phyloP scores from a whole-genome alignment of 2,329 filamentous ascomycete species.

The Neofusicoccum cordaticola region DNA sequence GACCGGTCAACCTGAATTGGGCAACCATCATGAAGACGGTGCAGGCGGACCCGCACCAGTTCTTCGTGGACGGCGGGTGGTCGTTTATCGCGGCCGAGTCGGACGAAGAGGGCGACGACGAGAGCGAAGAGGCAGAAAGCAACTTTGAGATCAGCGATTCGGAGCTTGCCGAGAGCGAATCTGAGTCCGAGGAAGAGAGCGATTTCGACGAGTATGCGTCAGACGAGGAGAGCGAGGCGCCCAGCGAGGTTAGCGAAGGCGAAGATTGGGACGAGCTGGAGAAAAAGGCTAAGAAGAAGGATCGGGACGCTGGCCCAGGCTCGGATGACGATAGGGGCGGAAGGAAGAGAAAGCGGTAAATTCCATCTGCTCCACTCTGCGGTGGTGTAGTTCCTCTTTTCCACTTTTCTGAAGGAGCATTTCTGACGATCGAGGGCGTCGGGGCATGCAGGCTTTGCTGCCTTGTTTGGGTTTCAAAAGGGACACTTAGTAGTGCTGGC shows the following conservation, averaged over 20 bases:
- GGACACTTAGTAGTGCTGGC: neutral
- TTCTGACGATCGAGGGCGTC: slow-evolving; percentile 1
- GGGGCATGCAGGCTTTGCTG: neutral
- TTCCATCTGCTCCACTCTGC: neutral
- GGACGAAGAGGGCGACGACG: slow-evolving; percentile 74
- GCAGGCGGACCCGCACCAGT: slow-evolving; percentile 85
- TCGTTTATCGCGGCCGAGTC: slow-evolving; percentile 84
- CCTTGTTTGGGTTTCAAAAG: slow-evolving; percentile 8
- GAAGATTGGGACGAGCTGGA: slow-evolving; percentile 96
- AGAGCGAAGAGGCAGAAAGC: slow-evolving; percentile 79
- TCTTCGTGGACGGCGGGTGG: slow-evolving; percentile 96
- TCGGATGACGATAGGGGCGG: slow-evolving; percentile 60
- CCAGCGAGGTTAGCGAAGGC: slow-evolving; percentile 57
- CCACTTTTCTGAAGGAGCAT: slow-evolving; percentile 11
- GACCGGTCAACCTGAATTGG: slow-evolving; percentile 97
- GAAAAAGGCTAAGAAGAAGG: slow-evolving; percentile 71
- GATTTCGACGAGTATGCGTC: slow-evolving; percentile 90
- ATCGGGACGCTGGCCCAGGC: slow-evolving; percentile 53
- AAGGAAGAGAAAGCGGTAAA: slow-evolving; percentile 73
- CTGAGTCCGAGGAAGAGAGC: slow-evolving; percentile 81
- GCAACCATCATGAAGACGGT: slow-evolving; percentile 99
- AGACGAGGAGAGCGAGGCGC: slow-evolving; percentile 66
- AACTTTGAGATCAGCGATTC: slow-evolving; percentile 88
- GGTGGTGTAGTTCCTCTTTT: slow-evolving; percentile 11
- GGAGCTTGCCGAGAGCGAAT: slow-evolving; percentile 70